These are phyloP conservation scores for Apiotrichum akiyoshidainum DNA, from an alignment of 1,284 basidiomycete genomes.

Conservation along the genomic window DNA sequence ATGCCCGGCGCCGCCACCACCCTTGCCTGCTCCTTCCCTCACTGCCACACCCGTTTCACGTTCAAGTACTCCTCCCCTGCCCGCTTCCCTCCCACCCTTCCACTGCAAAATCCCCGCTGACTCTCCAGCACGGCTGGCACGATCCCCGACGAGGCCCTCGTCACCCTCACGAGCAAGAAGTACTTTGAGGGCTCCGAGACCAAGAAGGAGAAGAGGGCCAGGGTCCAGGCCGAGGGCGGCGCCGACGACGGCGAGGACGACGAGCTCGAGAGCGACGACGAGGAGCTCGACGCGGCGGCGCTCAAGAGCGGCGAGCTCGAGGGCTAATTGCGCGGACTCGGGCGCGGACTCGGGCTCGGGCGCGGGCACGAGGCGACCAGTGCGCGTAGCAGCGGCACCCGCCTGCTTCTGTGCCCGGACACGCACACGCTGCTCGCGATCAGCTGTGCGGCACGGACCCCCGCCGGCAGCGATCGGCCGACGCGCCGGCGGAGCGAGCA, in stretches of 20 bases:
- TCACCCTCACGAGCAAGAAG: constrained; percentile 59
- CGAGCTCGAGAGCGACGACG: constrained; percentile 58
- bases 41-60: no score
- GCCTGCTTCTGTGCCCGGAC: no score
- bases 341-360: not conserved
- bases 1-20: no score
- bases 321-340: constrained; percentile 53
- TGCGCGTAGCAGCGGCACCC: no score
- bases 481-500: no score
- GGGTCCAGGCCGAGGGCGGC: constrained; percentile 54
- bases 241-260: constrained; percentile 50
- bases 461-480: no score
- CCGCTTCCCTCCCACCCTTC: not conserved
- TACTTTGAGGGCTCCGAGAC: constrained; percentile 50
- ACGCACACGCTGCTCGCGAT: no score
- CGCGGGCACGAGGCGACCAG: no score
- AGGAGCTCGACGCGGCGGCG: constrained; percentile 32
- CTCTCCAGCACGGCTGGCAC: constrained; percentile 65
- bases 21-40: no score
- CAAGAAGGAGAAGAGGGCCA: constrained; percentile 53
- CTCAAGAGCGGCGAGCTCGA: constrained; percentile 66
- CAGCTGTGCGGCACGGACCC: no score
- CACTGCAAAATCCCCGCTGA: no score
- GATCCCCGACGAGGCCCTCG: constrained; percentile 62
- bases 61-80: not conserved